Evolutionary conservation across 1,284 basidiomycete genomes (phyloP), one percentile per base, ranked within the genome.

Genomic region (Athelia sp.): DNA sequence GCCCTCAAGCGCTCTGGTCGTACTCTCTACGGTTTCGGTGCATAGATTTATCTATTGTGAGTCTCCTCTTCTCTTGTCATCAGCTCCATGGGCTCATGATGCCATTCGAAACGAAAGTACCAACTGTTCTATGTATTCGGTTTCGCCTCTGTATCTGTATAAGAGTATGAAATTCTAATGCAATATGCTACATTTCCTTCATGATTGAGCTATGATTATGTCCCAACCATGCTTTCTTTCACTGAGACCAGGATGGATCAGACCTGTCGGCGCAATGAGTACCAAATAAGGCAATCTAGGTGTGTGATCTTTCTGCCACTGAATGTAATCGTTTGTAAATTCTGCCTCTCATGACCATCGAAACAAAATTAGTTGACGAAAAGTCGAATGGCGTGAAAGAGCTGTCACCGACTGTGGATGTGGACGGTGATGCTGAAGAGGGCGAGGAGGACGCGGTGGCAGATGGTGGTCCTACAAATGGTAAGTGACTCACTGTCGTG

Each of bases 1-100:
- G 87, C 90, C 23, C 78, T 92, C 59, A 92, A 92, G 73, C 80
- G 89, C 48, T 85, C 85, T 54, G 86, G 87, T 52, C 79, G 87
- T 58, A 90, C 86, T 21, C 77, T 90, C 19, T 90, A 89, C 65
- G 88, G 81, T 65, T 82, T 84, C 71, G 81, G 80, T 58, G 75
- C 75, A 58, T 82, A 74, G 69, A 55, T 29, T 6, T 29, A 29
- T 29, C 26, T 29, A 29, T 29, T 29, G 26, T 29, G 26, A 29
- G 26, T 26, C 43, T 6, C 21, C 19, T 44, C 8, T 44, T 6
- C 43, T 26, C 19, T 21, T 44, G 43, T 44, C 15, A 43, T 21
- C 23, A 21, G 15, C 15, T 44, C 26, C 26, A 29, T 13, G 13
- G 26, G 6, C 26, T 29, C 6, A 29, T 29, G 26, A 29, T 29